Evolutionary conservation across 1,284 basidiomycete species (phyloP), one percentile per base, ranked within the genome.

Genomic region (Leccinum fallax): DNA sequence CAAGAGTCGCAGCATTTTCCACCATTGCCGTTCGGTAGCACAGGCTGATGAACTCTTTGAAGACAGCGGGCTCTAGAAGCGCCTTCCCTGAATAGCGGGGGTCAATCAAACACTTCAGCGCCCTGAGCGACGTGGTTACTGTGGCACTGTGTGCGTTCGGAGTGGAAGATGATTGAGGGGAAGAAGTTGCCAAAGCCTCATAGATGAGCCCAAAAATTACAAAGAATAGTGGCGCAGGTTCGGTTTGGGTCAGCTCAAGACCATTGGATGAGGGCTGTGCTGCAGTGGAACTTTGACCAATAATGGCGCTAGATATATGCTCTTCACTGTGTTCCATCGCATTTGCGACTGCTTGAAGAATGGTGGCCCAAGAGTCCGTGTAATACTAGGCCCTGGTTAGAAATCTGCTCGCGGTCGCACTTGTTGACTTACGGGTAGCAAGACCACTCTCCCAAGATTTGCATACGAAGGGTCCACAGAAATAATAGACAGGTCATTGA

Each of bases 161-260:
- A 1, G 78, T 72, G 10, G 78, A 71, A 51, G 83, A 76, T 28
- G 86, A 80, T 65, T 89, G 82, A 38, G 87, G 77, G 1, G 89
- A 85, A 2, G 89, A 83, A 2, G 86, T 84, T 1, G 90, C 88
- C 10, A 98, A 80, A 0, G 93, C 88, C 74, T 99, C 97, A 67
- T 94, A 98, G 0, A 97, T 90, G 21, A 99, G 83, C 11, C 97
- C 97, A 71, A 97, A 98, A 11, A 98, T 75, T 15, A 94, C 84
- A 76, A 90, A 95, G 78, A 98, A 98, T 76, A 94, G 88, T 7
- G 88, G 81, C 0, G 88, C 83, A 0, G 95, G 94, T 62, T 95
- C 93, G 24, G 85, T 80, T 11, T 84, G 81, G n/a, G 71, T 57
- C n/a, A 59, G 61, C 15, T 49, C 58, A 21, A 58, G 34, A 49